Evolutionary conservation across 1,284 basidiomycete genomes (phyloP), one percentile per base, ranked within the genome.

Genomic region (Leccinum pallidistipes): DNA sequence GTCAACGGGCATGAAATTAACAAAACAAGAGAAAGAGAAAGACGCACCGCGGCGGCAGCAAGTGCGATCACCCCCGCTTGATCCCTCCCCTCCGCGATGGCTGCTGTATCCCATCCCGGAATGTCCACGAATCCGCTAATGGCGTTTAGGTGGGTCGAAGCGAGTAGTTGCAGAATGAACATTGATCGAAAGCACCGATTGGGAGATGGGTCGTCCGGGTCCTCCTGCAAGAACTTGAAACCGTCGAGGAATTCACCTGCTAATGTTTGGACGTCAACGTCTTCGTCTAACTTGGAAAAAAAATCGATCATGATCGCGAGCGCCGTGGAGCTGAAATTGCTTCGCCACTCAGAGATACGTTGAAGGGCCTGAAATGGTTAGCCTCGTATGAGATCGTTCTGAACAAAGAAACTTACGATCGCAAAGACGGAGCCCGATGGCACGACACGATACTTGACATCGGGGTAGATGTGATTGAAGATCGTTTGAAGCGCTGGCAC

Each of bases 321-420:
- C 18, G 57, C 52, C 2, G 55, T 63, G 10, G 58, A 66, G 1
- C 62, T 50, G 24, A 66, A 56, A 27, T 55, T 27, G 6, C 57
- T 65, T 9, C 3, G 12, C 64, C 64, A 65, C 53, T 66, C 16
- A 1, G 55, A 55, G 40, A 66, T 34, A 16, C 2, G 9, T 47
- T 66, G 61, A n/a, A 32, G 38, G 0, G n/a, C 12, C 61, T 66
- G 2, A 21, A n/a, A 18, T 36, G 2, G 18, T 50, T 29, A 27
- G 24, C 10, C 43, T 47, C 8, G 9, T 34, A 32, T 34, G 6
- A 9, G 7, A 16, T 8, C 8, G 11, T 32, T 12, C 18, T 16
- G 8, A 8, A 11, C 9, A 53, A 11, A 53, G 16, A 53, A 16
- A 49, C 43, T 50, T 32, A 63, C 29, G 0, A 62, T 5, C 2